A percentile compares a stretch with the other conserved stretches of the same genome.
phyloP scores from a whole-genome alignment of 164 flowering plant species.

The Chimonanthus salicifolius region DNA sequence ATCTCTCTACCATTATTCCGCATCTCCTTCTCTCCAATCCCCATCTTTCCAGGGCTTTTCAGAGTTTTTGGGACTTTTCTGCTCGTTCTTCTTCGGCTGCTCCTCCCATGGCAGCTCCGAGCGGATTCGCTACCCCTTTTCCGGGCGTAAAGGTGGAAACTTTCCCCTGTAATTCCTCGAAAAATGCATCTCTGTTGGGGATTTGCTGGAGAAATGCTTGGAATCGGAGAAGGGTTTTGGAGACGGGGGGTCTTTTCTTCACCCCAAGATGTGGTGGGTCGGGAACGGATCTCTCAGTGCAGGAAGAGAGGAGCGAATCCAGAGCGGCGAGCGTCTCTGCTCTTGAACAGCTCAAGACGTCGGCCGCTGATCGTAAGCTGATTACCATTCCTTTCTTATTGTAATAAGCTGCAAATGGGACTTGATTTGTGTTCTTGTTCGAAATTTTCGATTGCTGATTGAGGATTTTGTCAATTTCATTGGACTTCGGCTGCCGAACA shows the following conservation, averaged over 20 bases:
- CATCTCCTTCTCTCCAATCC: too few species aligned
- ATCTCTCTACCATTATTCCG: too few species aligned
- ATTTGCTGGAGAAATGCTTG: conserved; percentile 16
- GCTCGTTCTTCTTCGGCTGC: too few species aligned
- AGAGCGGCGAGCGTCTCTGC: conserved; percentile 59
- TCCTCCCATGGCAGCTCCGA: conserved; percentile 53
- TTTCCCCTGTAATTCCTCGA: conserved; percentile 18
- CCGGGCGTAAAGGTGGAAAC: conserved; percentile 54
- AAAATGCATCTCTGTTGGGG: conserved; percentile 16
- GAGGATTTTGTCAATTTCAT: too few species aligned
- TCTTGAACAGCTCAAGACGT: conserved; percentile 79
- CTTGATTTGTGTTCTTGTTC: too few species aligned
- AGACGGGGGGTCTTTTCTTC: conserved; percentile 22
- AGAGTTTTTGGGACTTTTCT: too few species aligned
- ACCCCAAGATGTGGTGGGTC: conserved; percentile 43
- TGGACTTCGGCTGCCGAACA: too few species aligned
- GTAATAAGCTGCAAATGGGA: too few species aligned
- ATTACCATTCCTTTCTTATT: background rate
- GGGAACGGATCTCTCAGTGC: conserved; percentile 19
- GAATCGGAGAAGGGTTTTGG: conserved; percentile 7
- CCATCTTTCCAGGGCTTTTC: too few species aligned
- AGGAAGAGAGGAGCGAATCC: conserved; percentile 15
- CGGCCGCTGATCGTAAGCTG: conserved; percentile 66
- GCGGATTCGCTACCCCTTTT: conserved; percentile 36
- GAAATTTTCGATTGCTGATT: too few species aligned